Conservation (phyloP, 768 basidiomycete species). For the Leccinellum albellum region DNA sequence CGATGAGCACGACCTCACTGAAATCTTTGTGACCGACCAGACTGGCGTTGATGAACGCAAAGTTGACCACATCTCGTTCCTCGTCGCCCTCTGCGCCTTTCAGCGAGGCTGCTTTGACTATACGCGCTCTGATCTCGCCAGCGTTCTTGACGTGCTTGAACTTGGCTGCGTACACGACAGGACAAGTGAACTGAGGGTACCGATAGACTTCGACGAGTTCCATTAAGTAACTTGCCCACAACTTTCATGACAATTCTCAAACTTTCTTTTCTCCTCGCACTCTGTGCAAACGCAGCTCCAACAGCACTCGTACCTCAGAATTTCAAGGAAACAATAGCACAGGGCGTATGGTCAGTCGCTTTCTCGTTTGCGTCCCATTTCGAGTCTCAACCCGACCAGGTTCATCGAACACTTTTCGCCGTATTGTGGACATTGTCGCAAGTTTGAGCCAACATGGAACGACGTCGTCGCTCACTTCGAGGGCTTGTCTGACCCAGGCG, state of each 20-base stretch:
- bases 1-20: conserved; percentile 5
- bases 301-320: conserved; percentile 53
- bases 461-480: conserved; percentile 53
- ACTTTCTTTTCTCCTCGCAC: conserved; percentile 30
- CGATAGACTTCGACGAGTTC: conserved; percentile 50
- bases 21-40: conserved; percentile 46
- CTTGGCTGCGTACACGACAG: conserved; percentile 56
- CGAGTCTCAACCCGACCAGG: conserved; percentile 30
- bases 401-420: conserved; percentile 89
- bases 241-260: conserved; percentile 1
- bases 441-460: conserved; percentile 82
- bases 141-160: conserved; percentile 68
- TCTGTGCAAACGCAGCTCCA: conserved; percentile 34
- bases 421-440: conserved; percentile 74
- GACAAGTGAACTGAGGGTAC: conserved; percentile 50
- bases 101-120: conserved; percentile 66
- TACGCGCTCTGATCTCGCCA: conserved; percentile 52
- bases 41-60: conserved; percentile 84
- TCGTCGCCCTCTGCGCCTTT: conserved; percentile 56
- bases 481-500: conserved; percentile 33
- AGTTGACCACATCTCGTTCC: conserved; percentile 79
- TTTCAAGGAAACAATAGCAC: conserved; percentile 48
- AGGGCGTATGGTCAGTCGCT: conserved; percentile 57
- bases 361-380: not conserved
- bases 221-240: conserved; percentile 6